Evolutionary conservation across 352 stramenopile genomes (phyloP).

Genomic region (Pythium chondricola): DNA sequence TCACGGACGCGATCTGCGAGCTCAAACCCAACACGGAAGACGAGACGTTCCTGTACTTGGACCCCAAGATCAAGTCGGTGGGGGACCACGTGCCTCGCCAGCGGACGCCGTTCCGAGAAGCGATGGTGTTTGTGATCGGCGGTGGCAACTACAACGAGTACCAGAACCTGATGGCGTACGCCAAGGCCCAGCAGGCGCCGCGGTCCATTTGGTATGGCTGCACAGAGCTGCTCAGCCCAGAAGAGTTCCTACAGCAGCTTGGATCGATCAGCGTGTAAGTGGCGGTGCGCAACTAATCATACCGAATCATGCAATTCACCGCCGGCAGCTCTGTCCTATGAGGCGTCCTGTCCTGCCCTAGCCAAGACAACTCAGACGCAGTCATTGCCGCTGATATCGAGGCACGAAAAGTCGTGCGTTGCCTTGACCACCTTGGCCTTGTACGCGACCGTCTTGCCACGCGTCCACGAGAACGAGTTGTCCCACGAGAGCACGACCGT

Average conservation of each 20-base stretch:
- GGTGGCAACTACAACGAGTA: conserved; percentile 87
- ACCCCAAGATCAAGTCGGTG: conserved; percentile 82
- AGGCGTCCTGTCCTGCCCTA: neutral
- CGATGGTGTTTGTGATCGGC: conserved; percentile 86
- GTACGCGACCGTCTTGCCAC: conserved; percentile 63
- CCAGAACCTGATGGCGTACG: conserved; percentile 80
- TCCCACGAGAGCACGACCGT: conserved; percentile 71
- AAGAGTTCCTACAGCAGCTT: conserved; percentile 87
- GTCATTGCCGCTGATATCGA: conserved; percentile 72
- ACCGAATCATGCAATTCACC: too few relatives aligned
- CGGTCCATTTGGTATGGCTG: conserved; percentile 85
- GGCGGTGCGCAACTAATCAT: too few relatives aligned
- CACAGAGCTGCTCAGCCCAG: conserved; percentile 84
- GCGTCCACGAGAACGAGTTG: conserved; percentile 66
- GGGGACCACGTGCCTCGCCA: conserved; percentile 59
- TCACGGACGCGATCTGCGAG: conserved; percentile 78
- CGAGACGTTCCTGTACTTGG: conserved; percentile 78
- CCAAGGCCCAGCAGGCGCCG: conserved; percentile 56
- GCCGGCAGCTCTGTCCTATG: too few relatives aligned
- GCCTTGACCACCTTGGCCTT: conserved; percentile 77
- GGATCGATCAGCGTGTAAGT: conserved; percentile 54
- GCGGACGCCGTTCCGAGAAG: conserved; percentile 71
- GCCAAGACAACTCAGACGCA: conserved; percentile 35
- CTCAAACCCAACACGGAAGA: conserved; percentile 77
- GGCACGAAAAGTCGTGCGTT: conserved; percentile 62